phyloP scores from a whole-genome alignment of 192 early-diverging fungal genomes.

The Entophlyctis luteolus region DNA sequence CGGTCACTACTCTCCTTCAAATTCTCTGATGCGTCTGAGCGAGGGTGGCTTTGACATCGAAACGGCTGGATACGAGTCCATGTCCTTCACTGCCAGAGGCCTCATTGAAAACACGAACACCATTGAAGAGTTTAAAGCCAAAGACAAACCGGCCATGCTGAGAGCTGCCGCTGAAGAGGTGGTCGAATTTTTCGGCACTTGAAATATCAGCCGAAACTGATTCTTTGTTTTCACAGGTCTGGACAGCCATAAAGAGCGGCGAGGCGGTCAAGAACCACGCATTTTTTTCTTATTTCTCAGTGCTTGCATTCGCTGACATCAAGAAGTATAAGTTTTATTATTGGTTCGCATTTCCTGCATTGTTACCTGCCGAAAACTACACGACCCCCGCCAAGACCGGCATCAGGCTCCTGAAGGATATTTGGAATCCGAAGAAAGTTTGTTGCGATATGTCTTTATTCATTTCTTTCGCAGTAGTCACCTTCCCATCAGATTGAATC shows the following conservation, averaged over 20 bases:
- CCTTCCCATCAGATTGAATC: not conserved
- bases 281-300: conserved; percentile 67
- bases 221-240: conserved; percentile 50
- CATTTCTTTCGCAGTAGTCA: too few relatives aligned
- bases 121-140: conserved; percentile 80
- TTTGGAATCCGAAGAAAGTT: conserved; percentile 16
- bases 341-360: conserved; percentile 91
- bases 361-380: conserved; percentile 63
- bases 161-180: conserved; percentile 56
- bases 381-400: not conserved
- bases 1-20: conserved; percentile 36
- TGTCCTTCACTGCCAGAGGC: conserved; percentile 52
- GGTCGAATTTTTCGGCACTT: too few relatives aligned
- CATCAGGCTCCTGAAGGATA: conserved; percentile 34
- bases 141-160: conserved; percentile 74
- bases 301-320: conserved; percentile 91
- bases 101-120: conserved; percentile 88
- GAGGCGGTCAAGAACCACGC: conserved; percentile 57
- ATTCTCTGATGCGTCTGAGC: conserved; percentile 63
- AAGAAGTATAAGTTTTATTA: conserved; percentile 94
- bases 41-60: conserved; percentile 45
- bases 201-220: not conserved
- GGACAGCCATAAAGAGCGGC: conserved; percentile 68
- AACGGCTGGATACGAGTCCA: conserved; percentile 3
- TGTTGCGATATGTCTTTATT: not conserved